Evolutionary conservation across 441 rosid species (phyloP), one percentile per base, ranked within the genome.

Genomic region (Breynia disticha): DNA sequence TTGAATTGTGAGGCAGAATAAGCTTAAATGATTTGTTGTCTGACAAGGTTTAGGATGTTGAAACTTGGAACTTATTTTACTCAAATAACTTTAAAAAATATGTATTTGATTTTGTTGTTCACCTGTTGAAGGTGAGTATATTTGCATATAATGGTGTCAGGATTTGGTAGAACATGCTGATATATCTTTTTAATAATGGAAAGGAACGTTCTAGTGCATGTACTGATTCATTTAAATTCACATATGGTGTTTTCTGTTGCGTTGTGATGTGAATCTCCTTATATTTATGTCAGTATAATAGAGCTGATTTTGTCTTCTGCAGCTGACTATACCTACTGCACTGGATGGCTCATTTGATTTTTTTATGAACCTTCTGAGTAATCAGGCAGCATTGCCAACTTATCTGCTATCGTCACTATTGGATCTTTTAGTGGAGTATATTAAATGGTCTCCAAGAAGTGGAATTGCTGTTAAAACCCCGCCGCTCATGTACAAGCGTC

Each of bases 311-410:
- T 9, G 8, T 64, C 57, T 69, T 70, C 55, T 83, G 80, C 93
- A 94, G 99, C 75, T 70, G 69, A 56, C 62, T 20, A 62, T 78
- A 68, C 97, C 79, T 16, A 67, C 75, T 60, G 77, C 66, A 55
- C 71, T 87, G 71, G 97, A 94, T 68, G 96, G 95, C 61, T 80
- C 89, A 1, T 84, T 86, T 76, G 96, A 94, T 24, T 76, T 85
- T 78, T 83, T 86, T 64, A 65, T 81, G 73, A 82, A 79, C 71
- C 67, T 75, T 74, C 71, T 84, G 61, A 75, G 62, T 63, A 68
- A 68, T 58, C 74, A 84, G 69, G 67, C 74, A 60, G 71, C 76
- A 60, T 65, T 80, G 50, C 78, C 90, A 17, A 63, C 67, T 64
- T 67, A 75, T 75, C 62, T 87, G 66, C 85, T 77, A 66, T 38